Evolutionary conservation across 2,329 filamentous ascomycete species (phyloP).

Genomic region (Alternaria ethzedia): DNA sequence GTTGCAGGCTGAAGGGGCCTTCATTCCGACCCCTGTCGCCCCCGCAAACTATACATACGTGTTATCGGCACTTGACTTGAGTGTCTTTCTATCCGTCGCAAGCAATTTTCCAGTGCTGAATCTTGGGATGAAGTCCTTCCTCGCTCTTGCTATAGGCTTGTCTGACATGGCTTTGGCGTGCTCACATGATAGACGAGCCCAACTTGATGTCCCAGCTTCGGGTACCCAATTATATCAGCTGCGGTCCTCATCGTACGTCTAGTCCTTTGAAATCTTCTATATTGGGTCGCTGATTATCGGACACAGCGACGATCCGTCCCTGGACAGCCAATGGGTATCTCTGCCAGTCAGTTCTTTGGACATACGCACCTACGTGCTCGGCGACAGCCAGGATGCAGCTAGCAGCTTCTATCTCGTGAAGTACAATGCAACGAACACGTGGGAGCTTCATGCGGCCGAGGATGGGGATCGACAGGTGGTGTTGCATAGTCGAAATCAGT

Average conservation of each 20-base stretch:
- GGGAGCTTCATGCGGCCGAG: slow-evolving; percentile 31
- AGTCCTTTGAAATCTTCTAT: not conserved
- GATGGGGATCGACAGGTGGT: slow-evolving; percentile 40
- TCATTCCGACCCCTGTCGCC: slow-evolving; percentile 14
- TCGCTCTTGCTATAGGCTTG: slow-evolving; percentile 23
- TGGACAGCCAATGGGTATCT: slow-evolving; percentile 34
- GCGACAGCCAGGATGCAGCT: slow-evolving; percentile 18
- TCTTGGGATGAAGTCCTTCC: slow-evolving; percentile 30
- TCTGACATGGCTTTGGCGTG: slow-evolving; percentile 28
- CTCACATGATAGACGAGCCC: slow-evolving; percentile 22
- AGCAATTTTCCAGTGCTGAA: not conserved
- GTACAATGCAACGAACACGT: slow-evolving; percentile 33
- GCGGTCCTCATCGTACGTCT: slow-evolving; percentile 36
- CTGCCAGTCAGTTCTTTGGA: slow-evolving; percentile 20
- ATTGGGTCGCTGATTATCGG: not conserved
- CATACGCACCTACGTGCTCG: slow-evolving; percentile 25
- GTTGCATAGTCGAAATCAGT: slow-evolving; percentile 24
- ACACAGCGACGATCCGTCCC: slow-evolving; percentile 21
- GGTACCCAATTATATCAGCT: slow-evolving; percentile 36
- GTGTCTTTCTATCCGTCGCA: not conserved
- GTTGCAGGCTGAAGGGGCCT: slow-evolving; percentile 20
- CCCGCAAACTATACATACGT: slow-evolving; percentile 6
- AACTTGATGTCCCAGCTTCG: slow-evolving; percentile 24
- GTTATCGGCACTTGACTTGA: slow-evolving; percentile 4
- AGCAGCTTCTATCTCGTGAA: slow-evolving; percentile 33